A percentile compares a stretch with the other conserved stretches of the same genome.
These are phyloP conservation scores for Fusarium azukiicola DNA, from an alignment of 2,329 filamentous ascomycete genomes.

Conservation along the genomic window DNA sequence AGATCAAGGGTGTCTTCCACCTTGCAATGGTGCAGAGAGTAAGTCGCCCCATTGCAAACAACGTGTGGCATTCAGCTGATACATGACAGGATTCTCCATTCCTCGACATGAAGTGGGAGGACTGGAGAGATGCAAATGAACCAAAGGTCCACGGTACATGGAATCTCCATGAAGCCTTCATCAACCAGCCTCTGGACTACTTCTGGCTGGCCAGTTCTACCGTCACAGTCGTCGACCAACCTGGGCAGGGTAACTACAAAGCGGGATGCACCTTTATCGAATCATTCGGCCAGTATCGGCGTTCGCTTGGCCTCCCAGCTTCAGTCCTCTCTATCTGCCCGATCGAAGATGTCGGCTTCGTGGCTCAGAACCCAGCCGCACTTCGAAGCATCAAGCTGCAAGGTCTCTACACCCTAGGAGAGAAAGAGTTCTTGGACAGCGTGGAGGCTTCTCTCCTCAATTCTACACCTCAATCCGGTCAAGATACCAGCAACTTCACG, in stretches of 20 bases:
- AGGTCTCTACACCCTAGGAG: constrained; percentile 7
- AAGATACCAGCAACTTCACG: background rate
- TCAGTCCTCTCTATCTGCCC: constrained; percentile 29
- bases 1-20: constrained; percentile 54
- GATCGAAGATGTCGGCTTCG: constrained; percentile 33
- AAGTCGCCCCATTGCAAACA: background rate
- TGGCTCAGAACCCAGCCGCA: constrained; percentile 22
- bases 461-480: background rate
- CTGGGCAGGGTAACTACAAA: constrained; percentile 39
- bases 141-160: constrained; percentile 60
- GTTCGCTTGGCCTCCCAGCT: constrained; percentile 30
- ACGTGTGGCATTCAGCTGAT: background rate
- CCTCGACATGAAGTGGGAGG: constrained; percentile 51
- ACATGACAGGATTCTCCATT: constrained; percentile 56
- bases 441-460: constrained; percentile 17
- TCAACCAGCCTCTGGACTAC: constrained; percentile 57
- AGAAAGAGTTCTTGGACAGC: constrained; percentile 30
- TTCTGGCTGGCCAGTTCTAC: constrained; percentile 52
- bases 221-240: constrained; percentile 11
- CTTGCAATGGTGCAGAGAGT: constrained; percentile 54
- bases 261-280: constrained; percentile 34
- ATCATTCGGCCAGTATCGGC: constrained; percentile 35
- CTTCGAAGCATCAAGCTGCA: constrained; percentile 22
- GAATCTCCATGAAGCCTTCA: constrained; percentile 54
- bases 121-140: constrained; percentile 49